phyloP scores from a whole-genome alignment of 441 rosid genomes.

The Gossypium gossypioides region DNA sequence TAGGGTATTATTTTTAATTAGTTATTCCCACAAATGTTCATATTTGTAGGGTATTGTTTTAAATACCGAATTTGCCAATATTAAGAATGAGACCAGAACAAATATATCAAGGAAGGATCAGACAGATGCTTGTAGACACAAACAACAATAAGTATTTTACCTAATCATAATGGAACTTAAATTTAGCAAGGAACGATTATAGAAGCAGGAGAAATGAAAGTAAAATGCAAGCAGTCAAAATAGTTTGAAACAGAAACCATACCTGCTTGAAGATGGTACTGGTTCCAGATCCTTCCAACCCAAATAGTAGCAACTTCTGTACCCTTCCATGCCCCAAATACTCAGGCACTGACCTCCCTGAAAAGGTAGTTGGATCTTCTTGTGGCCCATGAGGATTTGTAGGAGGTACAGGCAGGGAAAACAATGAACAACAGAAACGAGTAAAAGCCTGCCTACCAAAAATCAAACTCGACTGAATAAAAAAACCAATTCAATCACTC shows the following conservation, averaged over 20 bases:
- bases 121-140: neutral
- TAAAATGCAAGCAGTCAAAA: neutral
- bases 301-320: constrained; percentile 66
- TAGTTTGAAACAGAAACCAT: neutral
- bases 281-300: constrained; percentile 74
- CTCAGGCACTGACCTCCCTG: constrained; percentile 35
- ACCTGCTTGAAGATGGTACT: constrained; percentile 95
- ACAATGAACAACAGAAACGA: constrained; percentile 58
- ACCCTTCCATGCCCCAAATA: constrained; percentile 57
- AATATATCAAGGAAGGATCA: neutral
- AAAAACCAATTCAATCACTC: constrained; percentile 22
- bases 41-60: no score
- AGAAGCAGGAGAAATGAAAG: constrained; percentile 1
- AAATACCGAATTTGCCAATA: neutral
- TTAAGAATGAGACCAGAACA: neutral
- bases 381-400: constrained; percentile 41
- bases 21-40: no score
- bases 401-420: constrained; percentile 76
- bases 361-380: constrained; percentile 36
- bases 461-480: constrained; percentile 21
- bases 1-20: no score
- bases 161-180: neutral
- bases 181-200: neutral
- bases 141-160: neutral
- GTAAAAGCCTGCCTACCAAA: constrained; percentile 67